These are phyloP conservation scores for Wolfiporia cocos DNA, from an alignment of 1,284 basidiomycete genomes.

Conservation along the genomic window DNA sequence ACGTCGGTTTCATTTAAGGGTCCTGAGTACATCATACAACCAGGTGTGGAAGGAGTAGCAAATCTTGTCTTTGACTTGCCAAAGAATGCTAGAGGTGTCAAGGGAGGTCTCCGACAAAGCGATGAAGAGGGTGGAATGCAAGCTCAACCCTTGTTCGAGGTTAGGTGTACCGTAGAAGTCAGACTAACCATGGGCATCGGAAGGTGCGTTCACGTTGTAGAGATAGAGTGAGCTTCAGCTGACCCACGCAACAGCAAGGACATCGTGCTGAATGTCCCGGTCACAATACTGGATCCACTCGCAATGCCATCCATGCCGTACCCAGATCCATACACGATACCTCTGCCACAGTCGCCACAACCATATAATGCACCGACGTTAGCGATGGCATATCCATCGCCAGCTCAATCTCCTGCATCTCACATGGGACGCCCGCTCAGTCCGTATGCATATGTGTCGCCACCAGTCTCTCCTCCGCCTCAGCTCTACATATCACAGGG, in stretches of 20 bases:
- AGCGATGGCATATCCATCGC: constrained; percentile 15
- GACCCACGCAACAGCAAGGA: constrained; percentile 47
- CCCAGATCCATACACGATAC: constrained; percentile 12
- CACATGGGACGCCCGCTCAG: constrained; percentile 19
- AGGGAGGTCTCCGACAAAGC: constrained; percentile 40
- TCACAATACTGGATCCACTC: constrained; percentile 56
- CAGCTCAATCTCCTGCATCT: constrained; percentile 18
- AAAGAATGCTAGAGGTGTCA: constrained; percentile 49
- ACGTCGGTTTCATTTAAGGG: constrained; percentile 63
- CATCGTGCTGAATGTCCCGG: constrained; percentile 54
- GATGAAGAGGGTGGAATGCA: constrained; percentile 25
- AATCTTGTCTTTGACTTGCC: constrained; percentile 73
- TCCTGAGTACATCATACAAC: constrained; percentile 62
- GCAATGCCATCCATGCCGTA: constrained; percentile 39
- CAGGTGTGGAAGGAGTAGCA: constrained; percentile 69
- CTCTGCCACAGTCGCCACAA: too few species aligned
- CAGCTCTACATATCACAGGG: constrained; percentile 36
- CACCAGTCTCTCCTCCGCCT: constrained; percentile 30
- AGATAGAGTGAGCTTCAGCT: neutral
- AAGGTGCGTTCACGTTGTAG: constrained; percentile 34
- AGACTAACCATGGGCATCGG: constrained; percentile 59
- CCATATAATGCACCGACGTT: constrained; percentile 11
- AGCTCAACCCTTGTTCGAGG: constrained; percentile 57
- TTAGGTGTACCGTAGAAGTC: constrained; percentile 48
- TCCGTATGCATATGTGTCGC: constrained; percentile 29